Conservation (phyloP, 805 yeast species). For the Grigorovia transvaalensis region DNA sequence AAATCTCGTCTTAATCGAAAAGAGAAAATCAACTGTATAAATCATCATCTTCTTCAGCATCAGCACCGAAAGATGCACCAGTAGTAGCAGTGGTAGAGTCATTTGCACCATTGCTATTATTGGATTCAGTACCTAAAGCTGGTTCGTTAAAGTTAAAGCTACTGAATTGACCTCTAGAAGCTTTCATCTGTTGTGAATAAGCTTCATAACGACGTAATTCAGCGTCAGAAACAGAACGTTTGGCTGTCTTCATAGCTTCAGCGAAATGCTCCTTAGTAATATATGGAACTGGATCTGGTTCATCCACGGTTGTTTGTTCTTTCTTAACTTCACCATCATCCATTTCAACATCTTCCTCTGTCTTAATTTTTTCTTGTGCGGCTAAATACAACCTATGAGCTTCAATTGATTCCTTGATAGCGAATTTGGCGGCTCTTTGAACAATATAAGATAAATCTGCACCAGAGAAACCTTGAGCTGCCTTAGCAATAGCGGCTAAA, state of each 20-base stretch:
- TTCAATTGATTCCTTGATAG: constrained; percentile 95
- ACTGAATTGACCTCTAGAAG: constrained; percentile 90
- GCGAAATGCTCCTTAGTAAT: constrained; percentile 91
- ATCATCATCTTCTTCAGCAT: constrained; percentile 54
- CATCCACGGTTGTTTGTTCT: constrained; percentile 48
- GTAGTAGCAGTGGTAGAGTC: constrained; percentile 26
- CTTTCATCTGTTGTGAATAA: constrained; percentile 90
- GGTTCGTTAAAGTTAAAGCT: constrained; percentile 73
- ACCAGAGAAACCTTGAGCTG: constrained; percentile 98
- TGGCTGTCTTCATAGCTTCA: constrained; percentile 99
- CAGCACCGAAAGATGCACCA: constrained; percentile 36
- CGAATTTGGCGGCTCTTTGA: constrained; percentile 97
- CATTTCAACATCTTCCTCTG: constrained; percentile 40
- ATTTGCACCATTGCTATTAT: constrained; percentile 26
- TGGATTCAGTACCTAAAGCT: constrained; percentile 44
- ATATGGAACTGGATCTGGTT: constrained; percentile 83
- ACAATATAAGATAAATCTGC: constrained; percentile 96
- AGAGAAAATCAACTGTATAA: constrained; percentile 36
- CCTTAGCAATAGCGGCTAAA: constrained; percentile 77
- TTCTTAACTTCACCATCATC: constrained; percentile 28
- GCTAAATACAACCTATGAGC: constrained; percentile 48
- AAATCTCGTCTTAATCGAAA: background rate
- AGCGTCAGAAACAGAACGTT: constrained; percentile 92
- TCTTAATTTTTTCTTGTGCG: constrained; percentile 29
- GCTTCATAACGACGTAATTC: constrained; percentile 98